These are phyloP conservation scores for Diaporthe batatas DNA, from an alignment of 2,329 filamentous ascomycete genomes.

Conservation along the genomic window DNA sequence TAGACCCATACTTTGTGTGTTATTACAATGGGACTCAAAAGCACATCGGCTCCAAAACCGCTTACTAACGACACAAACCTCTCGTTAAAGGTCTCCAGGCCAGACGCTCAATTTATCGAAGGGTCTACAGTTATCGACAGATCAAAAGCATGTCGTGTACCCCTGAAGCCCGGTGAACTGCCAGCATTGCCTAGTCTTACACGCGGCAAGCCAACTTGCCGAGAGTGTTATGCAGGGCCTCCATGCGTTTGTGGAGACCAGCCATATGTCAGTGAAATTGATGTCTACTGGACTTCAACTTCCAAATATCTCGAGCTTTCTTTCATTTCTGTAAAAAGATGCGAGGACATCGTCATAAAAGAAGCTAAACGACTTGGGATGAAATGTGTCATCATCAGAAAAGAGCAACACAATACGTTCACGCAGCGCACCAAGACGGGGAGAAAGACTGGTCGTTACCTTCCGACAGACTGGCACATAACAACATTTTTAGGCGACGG, in stretches of 20 bases:
- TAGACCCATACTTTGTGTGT: background rate
- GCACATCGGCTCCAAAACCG: background rate
- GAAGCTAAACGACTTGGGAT: background rate
- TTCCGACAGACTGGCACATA: background rate
- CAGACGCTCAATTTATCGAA: background rate
- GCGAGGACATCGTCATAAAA: background rate
- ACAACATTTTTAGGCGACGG: background rate
- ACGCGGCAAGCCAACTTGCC: background rate
- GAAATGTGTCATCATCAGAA: background rate
- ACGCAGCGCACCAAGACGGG: background rate
- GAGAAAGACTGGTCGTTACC: background rate
- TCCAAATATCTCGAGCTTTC: background rate
- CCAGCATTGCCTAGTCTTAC: background rate
- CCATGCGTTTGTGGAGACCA: background rate
- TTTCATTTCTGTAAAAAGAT: background rate
- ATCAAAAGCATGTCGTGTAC: background rate
- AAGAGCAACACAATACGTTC: conserved; percentile 7
- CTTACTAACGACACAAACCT: background rate
- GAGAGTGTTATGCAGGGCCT: background rate
- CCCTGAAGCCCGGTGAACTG: background rate
- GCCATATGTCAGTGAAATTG: background rate
- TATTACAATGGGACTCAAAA: background rate
- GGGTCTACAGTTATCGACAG: background rate
- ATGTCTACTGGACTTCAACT: background rate
- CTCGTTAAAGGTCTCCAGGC: background rate